A percentile compares a stretch with the other conserved stretches of the same genome.
phyloP scores from a whole-genome alignment of 2,329 filamentous ascomycete genomes.

The Aspergillus sp. region DNA sequence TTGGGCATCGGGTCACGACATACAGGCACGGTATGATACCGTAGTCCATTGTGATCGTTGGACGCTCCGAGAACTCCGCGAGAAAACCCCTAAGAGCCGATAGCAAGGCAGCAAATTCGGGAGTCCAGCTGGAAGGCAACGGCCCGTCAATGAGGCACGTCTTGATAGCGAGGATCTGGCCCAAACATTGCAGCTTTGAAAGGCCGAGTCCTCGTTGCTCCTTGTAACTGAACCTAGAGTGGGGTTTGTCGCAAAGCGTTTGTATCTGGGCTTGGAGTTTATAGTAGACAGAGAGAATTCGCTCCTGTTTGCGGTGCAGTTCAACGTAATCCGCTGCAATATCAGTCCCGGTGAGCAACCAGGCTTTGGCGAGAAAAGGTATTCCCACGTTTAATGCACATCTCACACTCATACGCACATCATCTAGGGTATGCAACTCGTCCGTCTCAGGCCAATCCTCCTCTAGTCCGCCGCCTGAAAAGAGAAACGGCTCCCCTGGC shows the following conservation, averaged over 20 bases:
- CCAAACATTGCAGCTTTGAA: slow-evolving; percentile 16
- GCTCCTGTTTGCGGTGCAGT: slow-evolving; percentile 6
- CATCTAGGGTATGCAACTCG: not conserved
- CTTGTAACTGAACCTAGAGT: not conserved
- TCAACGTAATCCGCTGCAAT: slow-evolving; percentile 11
- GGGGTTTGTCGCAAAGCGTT: not conserved
- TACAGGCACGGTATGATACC: slow-evolving; percentile 19
- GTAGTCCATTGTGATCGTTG: slow-evolving; percentile 6
- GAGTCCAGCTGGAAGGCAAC: slow-evolving; percentile 5
- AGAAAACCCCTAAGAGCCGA: slow-evolving; percentile 10
- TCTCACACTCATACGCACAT: not conserved
- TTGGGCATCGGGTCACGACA: slow-evolving; percentile 18
- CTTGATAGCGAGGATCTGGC: slow-evolving; percentile 13
- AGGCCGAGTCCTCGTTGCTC: slow-evolving; percentile 18
- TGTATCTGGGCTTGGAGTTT: not conserved
- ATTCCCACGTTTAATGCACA: slow-evolving; percentile 9
- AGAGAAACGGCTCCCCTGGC: not conserved
- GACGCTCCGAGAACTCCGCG: slow-evolving; percentile 10
- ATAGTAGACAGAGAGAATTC: not conserved
- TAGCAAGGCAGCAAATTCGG: slow-evolving; percentile 16
- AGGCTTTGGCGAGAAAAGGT: slow-evolving; percentile 14
- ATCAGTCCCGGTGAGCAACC: slow-evolving; percentile 16
- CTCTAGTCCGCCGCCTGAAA: not conserved
- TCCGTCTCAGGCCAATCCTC: not conserved
- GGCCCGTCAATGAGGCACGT: slow-evolving; percentile 18